Percentiles rank a stretch among this genome's conserved stretches.
phyloP scores from a whole-genome alignment of 2,329 filamentous ascomycete genomes.

The Verticillium tricorpus region DNA sequence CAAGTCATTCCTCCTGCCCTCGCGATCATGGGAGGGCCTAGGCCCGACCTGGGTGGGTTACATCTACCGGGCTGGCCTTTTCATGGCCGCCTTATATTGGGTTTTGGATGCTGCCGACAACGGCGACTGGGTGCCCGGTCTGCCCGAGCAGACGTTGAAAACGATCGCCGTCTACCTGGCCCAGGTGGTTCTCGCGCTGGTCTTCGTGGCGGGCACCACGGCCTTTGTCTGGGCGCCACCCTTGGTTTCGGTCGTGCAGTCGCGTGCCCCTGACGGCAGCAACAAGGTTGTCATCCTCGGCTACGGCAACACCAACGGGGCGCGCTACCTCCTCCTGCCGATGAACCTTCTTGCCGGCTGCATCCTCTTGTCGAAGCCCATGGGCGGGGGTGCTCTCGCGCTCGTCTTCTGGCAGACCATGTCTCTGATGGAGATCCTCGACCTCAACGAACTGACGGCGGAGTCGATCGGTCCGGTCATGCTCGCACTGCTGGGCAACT shows the following conservation, averaged over 20 bases:
- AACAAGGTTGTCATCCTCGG: constrained; percentile 74
- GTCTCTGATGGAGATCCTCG: constrained; percentile 63
- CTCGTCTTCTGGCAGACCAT: constrained; percentile 87
- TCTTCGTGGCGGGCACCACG: constrained; percentile 77
- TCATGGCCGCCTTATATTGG: constrained; percentile 81
- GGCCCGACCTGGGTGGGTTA: constrained; percentile 80
- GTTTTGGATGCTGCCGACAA: constrained; percentile 84
- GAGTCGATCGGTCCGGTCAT: constrained; percentile 78
- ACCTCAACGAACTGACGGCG: constrained; percentile 55
- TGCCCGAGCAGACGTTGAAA: constrained; percentile 63
- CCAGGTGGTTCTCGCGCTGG: constrained; percentile 73
- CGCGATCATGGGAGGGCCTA: constrained; percentile 81
- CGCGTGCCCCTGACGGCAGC: constrained; percentile 36
- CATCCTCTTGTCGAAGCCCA: constrained; percentile 83
- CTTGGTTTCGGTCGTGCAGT: constrained; percentile 67
- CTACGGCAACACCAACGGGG: constrained; percentile 89
- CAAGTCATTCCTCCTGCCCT: constrained; percentile 75
- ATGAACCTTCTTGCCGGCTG: constrained; percentile 73
- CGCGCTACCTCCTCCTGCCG: constrained; percentile 80
- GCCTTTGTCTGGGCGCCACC: constrained; percentile 85
- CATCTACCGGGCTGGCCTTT: constrained; percentile 70
- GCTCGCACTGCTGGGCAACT: constrained; percentile 83
- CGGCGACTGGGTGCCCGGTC: constrained; percentile 66
- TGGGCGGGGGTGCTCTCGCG: constrained; percentile 81
- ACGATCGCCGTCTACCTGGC: constrained; percentile 71